Conservation (phyloP, 305 asterid genomes). For the Salvia sclarea region DNA sequence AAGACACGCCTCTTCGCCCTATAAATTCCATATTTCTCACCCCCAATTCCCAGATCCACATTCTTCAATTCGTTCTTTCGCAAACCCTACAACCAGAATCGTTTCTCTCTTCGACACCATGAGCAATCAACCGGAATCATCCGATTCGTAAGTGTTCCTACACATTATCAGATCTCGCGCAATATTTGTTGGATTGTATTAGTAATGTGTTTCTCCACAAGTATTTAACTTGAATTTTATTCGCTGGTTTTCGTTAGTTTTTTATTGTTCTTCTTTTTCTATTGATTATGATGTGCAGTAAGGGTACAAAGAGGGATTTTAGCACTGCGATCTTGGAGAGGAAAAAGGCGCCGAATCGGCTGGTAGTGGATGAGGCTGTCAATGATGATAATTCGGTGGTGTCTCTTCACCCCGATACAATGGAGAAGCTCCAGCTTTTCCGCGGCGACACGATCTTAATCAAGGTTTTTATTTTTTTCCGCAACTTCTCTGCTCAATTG, state of each 20-base stretch:
- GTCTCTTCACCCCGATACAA: constrained; percentile 70
- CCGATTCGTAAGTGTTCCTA: constrained; percentile 56
- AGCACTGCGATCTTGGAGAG: constrained; percentile 86
- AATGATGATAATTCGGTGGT: constrained; percentile 91
- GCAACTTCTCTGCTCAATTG: neutral
- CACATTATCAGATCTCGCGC: constrained; percentile 34
- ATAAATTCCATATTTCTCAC: constrained; percentile 23
- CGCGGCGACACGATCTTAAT: constrained; percentile 86
- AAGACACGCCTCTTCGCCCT: constrained; percentile 42
- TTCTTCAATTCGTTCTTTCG: constrained; percentile 11
- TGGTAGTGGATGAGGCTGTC: constrained; percentile 80
- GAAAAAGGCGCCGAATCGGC: constrained; percentile 81
- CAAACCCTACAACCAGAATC: constrained; percentile 22
- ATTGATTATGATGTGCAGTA: constrained; percentile 45
- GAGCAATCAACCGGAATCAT: constrained; percentile 70
- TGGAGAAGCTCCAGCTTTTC: constrained; percentile 92
- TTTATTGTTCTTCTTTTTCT: neutral
- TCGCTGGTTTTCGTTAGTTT: neutral
- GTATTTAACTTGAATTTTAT: neutral
- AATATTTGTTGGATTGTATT: neutral
- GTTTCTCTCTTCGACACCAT: constrained; percentile 30
- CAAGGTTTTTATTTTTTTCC: constrained; percentile 52
- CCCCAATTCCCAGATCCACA: constrained; percentile 36
- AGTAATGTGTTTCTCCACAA: neutral
- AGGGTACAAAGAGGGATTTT: constrained; percentile 80